Evolutionary conservation across 768 basidiomycete genomes (phyloP), one percentile per base, ranked within the genome.

Genomic region (Suillus americanus): DNA sequence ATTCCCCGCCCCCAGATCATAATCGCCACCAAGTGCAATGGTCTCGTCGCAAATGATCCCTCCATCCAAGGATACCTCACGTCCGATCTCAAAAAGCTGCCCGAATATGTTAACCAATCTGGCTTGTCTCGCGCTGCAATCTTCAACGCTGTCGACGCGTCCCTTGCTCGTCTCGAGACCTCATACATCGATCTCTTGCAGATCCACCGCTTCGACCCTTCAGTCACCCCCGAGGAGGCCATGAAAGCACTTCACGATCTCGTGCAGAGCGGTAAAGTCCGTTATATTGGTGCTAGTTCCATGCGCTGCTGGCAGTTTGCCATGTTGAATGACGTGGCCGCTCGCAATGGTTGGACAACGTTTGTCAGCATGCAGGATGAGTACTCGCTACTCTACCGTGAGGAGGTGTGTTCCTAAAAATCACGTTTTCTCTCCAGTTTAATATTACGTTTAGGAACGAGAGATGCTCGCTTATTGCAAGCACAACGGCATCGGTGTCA

Each of bases 281-380:
- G 83, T 43, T 87, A 85, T 66, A 79, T 85, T 41, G 83, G 83
- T 8, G 81, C 79, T 3, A 81, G 79, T 64, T 81, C 80, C 56
- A 81, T 83, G 81, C 73, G 77, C 6, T 71, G 80, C 13, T 83
- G 82, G 82, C 78, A 82, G 48, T 81, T 83, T 48, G 77, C 76
- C 23, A 67, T 76, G 59, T 71, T 85, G 72, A 81, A 84, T 62
- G 77, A 80, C 38, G 76, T 82, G 2, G 83, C 84, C 7, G 71
- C 74, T 41, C 74, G 73, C 63, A 70, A 83, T 18, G 79, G 79
- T 4, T 84, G 84, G 78, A 85, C 85, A 5, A 81, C 77, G 64
- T 87, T 87, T 65, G 77, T 85, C 56, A 82, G 83, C 63, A 85
- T 87, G 79, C 86, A 87, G 72, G 78, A 80, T 53, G 81, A 83